phyloP scores from a whole-genome alignment of 345 rosid species.

The rapeseed (Brassica napus) region DNA sequence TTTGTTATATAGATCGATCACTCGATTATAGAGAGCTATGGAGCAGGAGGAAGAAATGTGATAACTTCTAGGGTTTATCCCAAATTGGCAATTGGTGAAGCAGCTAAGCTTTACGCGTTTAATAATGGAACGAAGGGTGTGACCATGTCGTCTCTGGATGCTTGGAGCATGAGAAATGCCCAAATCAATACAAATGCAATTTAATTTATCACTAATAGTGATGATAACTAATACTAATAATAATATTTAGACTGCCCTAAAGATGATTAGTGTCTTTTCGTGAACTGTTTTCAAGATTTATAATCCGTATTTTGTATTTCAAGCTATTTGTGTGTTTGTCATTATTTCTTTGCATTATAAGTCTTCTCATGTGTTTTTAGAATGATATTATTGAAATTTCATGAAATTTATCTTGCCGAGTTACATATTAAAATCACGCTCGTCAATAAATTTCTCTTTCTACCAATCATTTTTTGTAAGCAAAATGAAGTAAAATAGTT shows the following conservation, averaged over 20 bases:
- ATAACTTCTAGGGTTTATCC: constrained; percentile 72
- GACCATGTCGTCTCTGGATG: constrained; percentile 44
- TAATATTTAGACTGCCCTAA: not conserved
- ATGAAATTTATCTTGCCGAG: not conserved
- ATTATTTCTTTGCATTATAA: not conserved
- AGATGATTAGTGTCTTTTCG: not conserved
- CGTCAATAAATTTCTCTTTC: not conserved
- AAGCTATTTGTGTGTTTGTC: not conserved
- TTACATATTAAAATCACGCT: not conserved
- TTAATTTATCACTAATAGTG: not conserved
- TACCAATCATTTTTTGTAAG: not conserved
- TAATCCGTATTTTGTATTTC: not conserved
- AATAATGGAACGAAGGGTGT: constrained; percentile 53
- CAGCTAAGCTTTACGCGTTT: constrained; percentile 45
- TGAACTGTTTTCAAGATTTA: not conserved
- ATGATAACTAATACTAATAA: not conserved
- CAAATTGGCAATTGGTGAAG: constrained; percentile 41
- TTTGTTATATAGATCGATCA: constrained; percentile 47
- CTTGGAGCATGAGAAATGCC: constrained; percentile 71
- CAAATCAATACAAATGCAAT: constrained; percentile 23
- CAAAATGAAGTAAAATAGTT: not conserved
- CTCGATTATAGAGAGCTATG: constrained; percentile 57
- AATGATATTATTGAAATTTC: not conserved
- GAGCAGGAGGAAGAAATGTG: constrained; percentile 53
- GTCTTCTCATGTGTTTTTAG: not conserved